Evolutionary conservation across 352 stramenopile genomes (phyloP).

Genomic region (Pythium myriotylum): DNA sequence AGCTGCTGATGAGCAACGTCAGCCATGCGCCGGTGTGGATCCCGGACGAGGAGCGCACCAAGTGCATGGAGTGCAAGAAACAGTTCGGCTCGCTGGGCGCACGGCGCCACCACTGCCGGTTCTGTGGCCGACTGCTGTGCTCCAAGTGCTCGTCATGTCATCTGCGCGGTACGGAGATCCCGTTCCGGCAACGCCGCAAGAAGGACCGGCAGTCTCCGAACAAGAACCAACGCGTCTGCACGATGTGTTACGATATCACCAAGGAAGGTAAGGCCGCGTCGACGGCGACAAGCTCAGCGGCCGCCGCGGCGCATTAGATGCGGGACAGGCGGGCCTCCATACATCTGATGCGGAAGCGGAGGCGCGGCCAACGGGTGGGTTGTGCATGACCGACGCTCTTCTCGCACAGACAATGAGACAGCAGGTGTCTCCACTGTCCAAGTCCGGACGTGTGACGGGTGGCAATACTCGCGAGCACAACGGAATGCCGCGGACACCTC

Average conservation of each 20-base stretch:
- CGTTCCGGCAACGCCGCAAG: conserved; percentile 59
- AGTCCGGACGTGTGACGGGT: not conserved
- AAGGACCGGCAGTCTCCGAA: conserved; percentile 52
- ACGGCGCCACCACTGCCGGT: conserved; percentile 85
- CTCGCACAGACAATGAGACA: not conserved
- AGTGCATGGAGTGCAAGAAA: conserved; percentile 81
- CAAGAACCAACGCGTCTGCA: conserved; percentile 71
- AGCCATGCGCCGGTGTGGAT: conserved; percentile 81
- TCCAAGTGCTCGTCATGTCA: conserved; percentile 67
- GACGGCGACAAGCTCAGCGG: conserved; percentile 3
- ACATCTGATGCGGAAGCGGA: not conserved
- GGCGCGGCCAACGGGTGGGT: not conserved
- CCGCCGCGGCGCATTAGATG: conserved; percentile 13
- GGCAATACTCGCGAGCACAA: not conserved
- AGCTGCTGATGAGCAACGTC: conserved; percentile 75
- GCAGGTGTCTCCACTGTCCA: not conserved
- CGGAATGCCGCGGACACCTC: not conserved
- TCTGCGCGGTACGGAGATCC: conserved; percentile 38
- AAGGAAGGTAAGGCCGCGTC: conserved; percentile 25
- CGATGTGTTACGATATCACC: conserved; percentile 69
- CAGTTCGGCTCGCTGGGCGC: conserved; percentile 66
- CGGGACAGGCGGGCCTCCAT: not conserved
- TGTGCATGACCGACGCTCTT: not conserved
- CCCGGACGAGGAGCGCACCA: conserved; percentile 62
- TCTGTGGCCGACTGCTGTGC: conserved; percentile 82